A percentile compares a stretch with the other conserved stretches of the same genome.
Conservation (phyloP, 2,329 filamentous ascomycete species). For the Fusarium dimerum region DNA sequence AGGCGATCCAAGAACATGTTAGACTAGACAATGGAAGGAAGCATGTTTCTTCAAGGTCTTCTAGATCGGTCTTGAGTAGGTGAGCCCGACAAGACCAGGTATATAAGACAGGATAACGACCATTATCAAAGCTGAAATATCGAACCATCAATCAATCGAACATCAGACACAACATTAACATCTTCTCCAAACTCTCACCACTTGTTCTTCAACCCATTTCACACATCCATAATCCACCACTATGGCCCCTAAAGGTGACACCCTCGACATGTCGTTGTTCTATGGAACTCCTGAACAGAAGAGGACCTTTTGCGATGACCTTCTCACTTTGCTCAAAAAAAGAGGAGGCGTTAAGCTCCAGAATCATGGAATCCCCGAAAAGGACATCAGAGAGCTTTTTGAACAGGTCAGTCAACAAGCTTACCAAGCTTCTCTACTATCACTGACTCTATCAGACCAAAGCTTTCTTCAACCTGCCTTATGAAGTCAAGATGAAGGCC, state of each 20-base stretch:
- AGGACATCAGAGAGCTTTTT: constrained; percentile 26
- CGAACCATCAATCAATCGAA: neutral
- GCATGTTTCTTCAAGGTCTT: neutral
- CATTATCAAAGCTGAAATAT: neutral
- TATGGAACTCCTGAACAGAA: constrained; percentile 28
- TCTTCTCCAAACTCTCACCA: neutral
- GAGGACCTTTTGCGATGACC: constrained; percentile 23
- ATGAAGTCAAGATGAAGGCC: constrained; percentile 33
- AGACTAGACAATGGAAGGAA: neutral
- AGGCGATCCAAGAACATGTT: neutral
- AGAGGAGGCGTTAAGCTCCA: constrained; percentile 27
- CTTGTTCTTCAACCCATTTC: neutral
- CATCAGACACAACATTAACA: neutral
- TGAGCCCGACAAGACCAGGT: neutral
- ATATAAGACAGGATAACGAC: neutral
- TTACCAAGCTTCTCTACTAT: too few species aligned
- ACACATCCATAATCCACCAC: neutral
- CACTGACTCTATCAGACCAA: constrained; percentile 16
- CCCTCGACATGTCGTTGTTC: constrained; percentile 32
- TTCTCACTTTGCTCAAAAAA: constrained; percentile 25
- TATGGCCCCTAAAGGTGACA: constrained; percentile 20
- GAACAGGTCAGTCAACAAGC: constrained; percentile 2
- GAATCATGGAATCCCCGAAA: constrained; percentile 27
- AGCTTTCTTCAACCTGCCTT: constrained; percentile 34
- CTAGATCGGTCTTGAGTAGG: neutral